Percentiles rank a stretch among this genome's conserved stretches.
phyloP scores from a whole-genome alignment of 208 protist genomes.

The Acanthamoeba triangularis region DNA sequence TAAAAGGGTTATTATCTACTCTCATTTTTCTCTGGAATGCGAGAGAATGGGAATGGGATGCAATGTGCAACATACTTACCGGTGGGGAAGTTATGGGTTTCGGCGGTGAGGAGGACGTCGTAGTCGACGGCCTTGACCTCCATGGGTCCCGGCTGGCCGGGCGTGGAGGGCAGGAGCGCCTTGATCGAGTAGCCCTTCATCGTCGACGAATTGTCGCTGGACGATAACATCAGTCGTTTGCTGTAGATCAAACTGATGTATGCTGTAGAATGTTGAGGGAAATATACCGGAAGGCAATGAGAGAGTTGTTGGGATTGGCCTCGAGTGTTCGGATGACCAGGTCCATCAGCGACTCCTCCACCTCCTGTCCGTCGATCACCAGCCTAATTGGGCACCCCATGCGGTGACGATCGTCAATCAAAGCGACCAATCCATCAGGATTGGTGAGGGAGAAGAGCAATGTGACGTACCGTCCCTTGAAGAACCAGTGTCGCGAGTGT shows the following conservation, averaged over 20 bases:
- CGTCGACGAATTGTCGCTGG: constrained; percentile 74
- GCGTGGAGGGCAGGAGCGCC: constrained; percentile 14
- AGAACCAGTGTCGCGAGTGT: constrained; percentile 93
- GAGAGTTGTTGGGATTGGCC: constrained; percentile 66
- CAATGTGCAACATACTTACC: not conserved
- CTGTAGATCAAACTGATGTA: too few species aligned
- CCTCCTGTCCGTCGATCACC: constrained; percentile 77
- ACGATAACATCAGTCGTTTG: not conserved
- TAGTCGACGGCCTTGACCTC: constrained; percentile 72
- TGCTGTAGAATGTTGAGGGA: not conserved
- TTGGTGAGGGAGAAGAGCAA: not conserved
- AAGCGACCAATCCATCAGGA: not conserved
- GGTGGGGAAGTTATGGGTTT: constrained; percentile 92
- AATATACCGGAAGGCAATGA: constrained; percentile 75
- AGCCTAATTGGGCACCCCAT: not conserved
- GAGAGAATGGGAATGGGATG: not conserved
- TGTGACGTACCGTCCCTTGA: constrained; percentile 84
- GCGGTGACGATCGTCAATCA: not conserved
- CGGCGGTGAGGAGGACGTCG: constrained; percentile 90
- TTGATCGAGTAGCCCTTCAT: constrained; percentile 68
- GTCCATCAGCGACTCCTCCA: constrained; percentile 76
- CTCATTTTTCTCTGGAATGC: not conserved
- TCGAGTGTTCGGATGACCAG: constrained; percentile 67
- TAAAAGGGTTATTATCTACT: not conserved
- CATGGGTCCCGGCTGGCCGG: constrained; percentile 64